Evolutionary conservation across 2,329 filamentous ascomycete genomes (phyloP), one percentile per base, ranked within the genome.

Genomic region (Clonostachys sp.): DNA sequence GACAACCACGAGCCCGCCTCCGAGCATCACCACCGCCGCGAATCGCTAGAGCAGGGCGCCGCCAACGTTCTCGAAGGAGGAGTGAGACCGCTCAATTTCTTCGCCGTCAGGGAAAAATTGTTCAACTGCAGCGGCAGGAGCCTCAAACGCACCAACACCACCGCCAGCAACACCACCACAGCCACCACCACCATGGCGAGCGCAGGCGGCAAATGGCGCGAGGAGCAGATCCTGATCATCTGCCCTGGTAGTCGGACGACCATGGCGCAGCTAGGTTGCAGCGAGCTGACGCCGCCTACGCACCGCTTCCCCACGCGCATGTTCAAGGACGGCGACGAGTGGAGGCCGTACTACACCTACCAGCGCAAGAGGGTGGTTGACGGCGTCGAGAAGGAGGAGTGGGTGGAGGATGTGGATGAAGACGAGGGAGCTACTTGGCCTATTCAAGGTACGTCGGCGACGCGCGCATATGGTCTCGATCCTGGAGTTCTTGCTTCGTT

Each of bases 401-500:
- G 86, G 70, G 87, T 96, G 55, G 94, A 97, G 71, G 91, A 96
- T 62, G 84, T 86, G 18, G 85, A 92, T 46, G 90, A 89, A 50
- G 84, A 87, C 49, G 89, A 96, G 66, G 94, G 89, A 50, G 94
- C 94, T 4, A 80, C 96, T 46, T 96, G 90, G 73, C 94, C 94
- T 12, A 83, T 99, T 42, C 70, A 77, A 66, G 77, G 80, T 80
- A 60, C 51, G 68, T 56, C 41, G 44, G 40, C 40, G 44, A 39
- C 40, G 33, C 40, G 20, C 43, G 44, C 30, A 13, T 5, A 6
- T 13, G 14, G 41, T 14, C 17, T 40, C 13, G 17, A 8, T 14
- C n/a, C 20, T 18, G 12, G 12, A 35, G 33, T 16, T 20, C 13
- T 24, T 34, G 14, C 36, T 39, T 17, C 36, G 6, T 17, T 17